Evolutionary conservation across 208 protist genomes (phyloP), one percentile per base, ranked within the genome.

Genomic region (Acanthamoeba healyi): DNA sequence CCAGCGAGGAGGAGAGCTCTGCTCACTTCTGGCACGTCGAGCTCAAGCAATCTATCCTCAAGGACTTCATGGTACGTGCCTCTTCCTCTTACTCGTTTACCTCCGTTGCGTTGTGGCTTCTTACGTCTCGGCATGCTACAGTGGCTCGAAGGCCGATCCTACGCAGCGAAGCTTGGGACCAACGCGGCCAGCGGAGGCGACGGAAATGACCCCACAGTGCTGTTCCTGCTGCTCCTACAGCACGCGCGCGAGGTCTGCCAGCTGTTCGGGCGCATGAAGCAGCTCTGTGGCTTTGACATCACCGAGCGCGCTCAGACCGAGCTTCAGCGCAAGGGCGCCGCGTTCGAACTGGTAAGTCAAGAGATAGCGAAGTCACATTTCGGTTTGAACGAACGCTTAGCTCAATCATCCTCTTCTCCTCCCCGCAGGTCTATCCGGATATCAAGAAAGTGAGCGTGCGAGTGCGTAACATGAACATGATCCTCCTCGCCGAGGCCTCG

Each of bases 381-480:
- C n/a, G n/a, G n/a, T n/a, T n/a, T n/a, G n/a, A n/a, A n/a, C n/a
- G n/a, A n/a, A 10, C 22, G 14, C 2, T 22, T 24, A 42, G 0
- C 65, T 19, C 65, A 2, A 17, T 29, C 65, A 26, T 19, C 29
- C 34, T n/a, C 65, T 26, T 4, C 2, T 44, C 26, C 32, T 0
- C 32, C 26, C 14, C 24, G 10, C 40, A 86, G 77, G 77, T 86
- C 19, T 86, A 86, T 24, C 77, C 77, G 44, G 77, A 86, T 24
- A 86, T 86, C 77, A 86, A 86, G 29, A 86, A 86, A 24, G 77
- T 86, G 44, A 86, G 32, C 46, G 77, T 86, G 77, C 38, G 77
- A 12, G 77, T 86, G n/a, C 77, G 77, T 26, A 86, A 86, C 44
- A 86, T 86, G 77, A 86, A 86, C n/a, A 86, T 86, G 77, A 86